Conservation (phyloP, 345 rosid species). For the Mangifera indica region DNA sequence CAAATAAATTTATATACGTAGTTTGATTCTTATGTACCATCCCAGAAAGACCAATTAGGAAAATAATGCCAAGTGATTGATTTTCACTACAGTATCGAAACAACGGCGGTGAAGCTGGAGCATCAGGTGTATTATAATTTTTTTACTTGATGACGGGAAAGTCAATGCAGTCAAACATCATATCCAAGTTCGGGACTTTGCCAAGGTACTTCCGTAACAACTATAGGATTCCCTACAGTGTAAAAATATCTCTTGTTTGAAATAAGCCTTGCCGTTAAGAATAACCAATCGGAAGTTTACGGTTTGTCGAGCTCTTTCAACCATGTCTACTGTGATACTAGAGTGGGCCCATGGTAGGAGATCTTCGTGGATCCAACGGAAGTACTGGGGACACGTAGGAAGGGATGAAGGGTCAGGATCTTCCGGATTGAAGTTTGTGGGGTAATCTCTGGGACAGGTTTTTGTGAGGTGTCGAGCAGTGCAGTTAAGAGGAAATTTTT, state of each 20-base stretch:
- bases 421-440: conserved; percentile 11
- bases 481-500: conserved; percentile 53
- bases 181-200: conserved; percentile 69
- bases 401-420: conserved; percentile 23
- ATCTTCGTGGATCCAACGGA: conserved; percentile 96
- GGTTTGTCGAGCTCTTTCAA: conserved; percentile 50
- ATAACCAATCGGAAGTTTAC: conserved; percentile 65
- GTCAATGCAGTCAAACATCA: conserved; percentile 86
- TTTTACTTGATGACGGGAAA: conserved; percentile 50
- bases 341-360: conserved; percentile 73
- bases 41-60: conserved; percentile 96
- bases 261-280: conserved; percentile 59
- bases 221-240: conserved; percentile 86
- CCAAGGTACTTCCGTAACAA: conserved; percentile 75
- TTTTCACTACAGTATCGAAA: conserved; percentile 69
- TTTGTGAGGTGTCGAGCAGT: conserved; percentile 26
- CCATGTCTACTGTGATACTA: conserved; percentile 64
- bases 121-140: conserved; percentile 35
- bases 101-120: conserved; percentile 53
- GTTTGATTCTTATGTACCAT: too few species aligned
- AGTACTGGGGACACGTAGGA: conserved; percentile 65
- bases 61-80: conserved; percentile 55
- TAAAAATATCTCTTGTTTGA: conserved; percentile 77
- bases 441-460: conserved; percentile 47
- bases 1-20: too few species aligned